Evolutionary conservation across 345 rosid species (phyloP).

Genomic region (Cardamine chenopodiifolia): DNA sequence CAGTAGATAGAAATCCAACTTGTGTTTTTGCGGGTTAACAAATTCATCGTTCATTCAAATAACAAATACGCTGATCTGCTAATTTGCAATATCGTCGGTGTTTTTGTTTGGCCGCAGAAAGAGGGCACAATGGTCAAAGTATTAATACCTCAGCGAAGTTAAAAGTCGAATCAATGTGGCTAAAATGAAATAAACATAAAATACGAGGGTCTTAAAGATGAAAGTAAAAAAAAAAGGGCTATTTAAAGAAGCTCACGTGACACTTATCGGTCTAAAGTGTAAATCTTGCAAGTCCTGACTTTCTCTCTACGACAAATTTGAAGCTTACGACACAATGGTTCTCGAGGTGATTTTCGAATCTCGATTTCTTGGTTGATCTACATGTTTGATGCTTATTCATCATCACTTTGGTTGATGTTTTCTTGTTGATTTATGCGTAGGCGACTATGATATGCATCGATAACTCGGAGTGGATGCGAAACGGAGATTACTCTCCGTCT

Average conservation of each 20-base stretch:
- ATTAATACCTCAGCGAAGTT: neutral
- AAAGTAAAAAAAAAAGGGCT: neutral
- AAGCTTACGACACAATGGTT: conserved; percentile 52
- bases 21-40: no score
- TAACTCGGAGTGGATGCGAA: conserved; percentile 90
- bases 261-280: neutral
- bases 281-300: conserved; percentile 34
- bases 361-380: neutral
- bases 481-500: conserved; percentile 76
- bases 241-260: neutral
- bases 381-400: neutral
- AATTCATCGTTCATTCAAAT: no score
- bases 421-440: conserved; percentile 39
- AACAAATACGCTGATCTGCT: neutral
- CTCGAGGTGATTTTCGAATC: conserved; percentile 58
- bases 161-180: neutral
- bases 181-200: neutral
- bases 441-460: conserved; percentile 89
- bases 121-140: neutral
- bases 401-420: neutral
- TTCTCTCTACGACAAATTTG: conserved; percentile 32
- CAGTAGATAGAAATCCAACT: no score
- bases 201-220: neutral
- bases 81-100: neutral
- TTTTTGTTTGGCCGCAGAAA: neutral